Evolutionary conservation across 768 basidiomycete genomes (phyloP), one percentile per base, ranked within the genome.

Genomic region (Amanita pallidorosea): DNA sequence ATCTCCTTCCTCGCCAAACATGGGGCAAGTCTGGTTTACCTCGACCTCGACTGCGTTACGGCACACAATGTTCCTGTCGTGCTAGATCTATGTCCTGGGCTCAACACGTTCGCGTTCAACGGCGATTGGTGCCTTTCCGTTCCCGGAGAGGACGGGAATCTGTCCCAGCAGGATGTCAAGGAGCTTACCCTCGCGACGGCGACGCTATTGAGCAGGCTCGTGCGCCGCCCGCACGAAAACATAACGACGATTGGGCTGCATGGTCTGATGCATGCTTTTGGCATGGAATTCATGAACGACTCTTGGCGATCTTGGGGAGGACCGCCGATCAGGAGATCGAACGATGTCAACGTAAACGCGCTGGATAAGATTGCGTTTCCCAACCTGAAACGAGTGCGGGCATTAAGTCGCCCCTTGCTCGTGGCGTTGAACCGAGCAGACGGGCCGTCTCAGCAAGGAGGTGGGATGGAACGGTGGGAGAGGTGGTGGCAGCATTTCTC

Each of bases 51-150:
- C 58, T 75, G 75, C 56, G 73, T 78, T 40, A 76, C 76, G 5
- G 56, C 68, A 0, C 67, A 85, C 23, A 77, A 85, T 53, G 67
- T 87, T 12, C 66, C 79, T 4, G 67, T 67, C 20, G 74, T 84
- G 53, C 74, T 88, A 22, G 80, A 80, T 11, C 62, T 77, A 6
- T 88, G 85, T 56, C 85, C 83, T 0, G 61, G 68, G 44, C 74
- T 89, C 27, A 67, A 63, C 17, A 75, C 79, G 0, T 79, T 89
- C 60, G 72, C 75, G 20, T 88, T 89, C 68, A 88, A 87, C 60
- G 78, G 73, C 23, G 87, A 89, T 60, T 88, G 87, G 85, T 74
- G 75, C 11, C 63, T 83, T 7, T 35, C 51, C 33, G 51, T 45
- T 40, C 51, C 45, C 13, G 38, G n/a, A 53, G 0, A 11, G 46